These are phyloP conservation scores for Elaeis oleifera DNA, from an alignment of 202 grass and related monocot species.

Conservation along the genomic window DNA sequence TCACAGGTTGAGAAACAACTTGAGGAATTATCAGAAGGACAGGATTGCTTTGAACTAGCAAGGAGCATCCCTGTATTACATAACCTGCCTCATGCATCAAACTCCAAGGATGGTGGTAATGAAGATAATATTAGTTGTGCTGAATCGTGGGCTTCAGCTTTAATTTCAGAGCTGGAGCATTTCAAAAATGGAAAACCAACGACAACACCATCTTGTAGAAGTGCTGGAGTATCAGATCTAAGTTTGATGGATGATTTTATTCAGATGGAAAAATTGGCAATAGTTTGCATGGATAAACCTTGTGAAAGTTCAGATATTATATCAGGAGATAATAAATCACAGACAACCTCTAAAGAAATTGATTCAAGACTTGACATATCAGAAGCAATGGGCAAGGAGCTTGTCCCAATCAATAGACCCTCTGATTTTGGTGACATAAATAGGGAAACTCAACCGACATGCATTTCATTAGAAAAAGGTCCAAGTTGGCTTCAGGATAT, in stretches of 20 bases:
- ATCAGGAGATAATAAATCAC: constrained; percentile 31
- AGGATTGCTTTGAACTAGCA: constrained; percentile 20
- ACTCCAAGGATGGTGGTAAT: constrained; percentile 35
- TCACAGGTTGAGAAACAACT: constrained; percentile 63
- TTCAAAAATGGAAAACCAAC: constrained; percentile 62
- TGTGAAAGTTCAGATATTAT: constrained; percentile 4
- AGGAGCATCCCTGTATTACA: constrained; percentile 33
- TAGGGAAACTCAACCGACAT: background rate
- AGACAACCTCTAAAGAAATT: constrained; percentile 25
- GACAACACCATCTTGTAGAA: constrained; percentile 53
- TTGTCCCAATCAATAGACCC: constrained; percentile 33
- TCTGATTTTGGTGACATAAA: constrained; percentile 5
- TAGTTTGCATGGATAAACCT: constrained; percentile 28
- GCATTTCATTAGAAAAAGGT: constrained; percentile 4
- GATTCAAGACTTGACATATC: constrained; percentile 31
- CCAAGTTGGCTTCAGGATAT: constrained; percentile 26
- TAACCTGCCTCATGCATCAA: constrained; percentile 53
- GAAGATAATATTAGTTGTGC: constrained; percentile 73
- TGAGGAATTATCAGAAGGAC: constrained; percentile 41
- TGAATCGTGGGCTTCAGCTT: constrained; percentile 75
- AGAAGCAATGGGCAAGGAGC: constrained; percentile 36
- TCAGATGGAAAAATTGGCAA: constrained; percentile 79
- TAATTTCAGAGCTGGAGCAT: constrained; percentile 85
- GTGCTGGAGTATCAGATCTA: constrained; percentile 66
- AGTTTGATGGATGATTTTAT: constrained; percentile 98